These are phyloP conservation scores for Chaetomium tenue DNA, from an alignment of 495 filamentous ascomycete species.

Conservation along the genomic window DNA sequence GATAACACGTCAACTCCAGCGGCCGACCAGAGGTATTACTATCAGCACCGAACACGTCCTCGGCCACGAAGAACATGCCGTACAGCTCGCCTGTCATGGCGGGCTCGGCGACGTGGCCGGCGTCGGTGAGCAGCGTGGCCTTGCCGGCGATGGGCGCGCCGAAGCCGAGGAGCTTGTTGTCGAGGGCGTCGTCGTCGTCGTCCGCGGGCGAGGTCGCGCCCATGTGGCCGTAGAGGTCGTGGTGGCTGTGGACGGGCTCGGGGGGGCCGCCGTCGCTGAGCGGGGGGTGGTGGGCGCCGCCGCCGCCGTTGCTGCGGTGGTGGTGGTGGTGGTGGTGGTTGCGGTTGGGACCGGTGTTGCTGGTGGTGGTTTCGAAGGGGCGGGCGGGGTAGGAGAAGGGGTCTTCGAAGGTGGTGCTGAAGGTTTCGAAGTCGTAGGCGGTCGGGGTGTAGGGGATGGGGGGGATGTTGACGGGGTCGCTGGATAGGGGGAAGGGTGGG, in stretches of 20 bases:
- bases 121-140: conserved; percentile 54
- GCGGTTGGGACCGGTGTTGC: neutral
- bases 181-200: conserved; percentile 33
- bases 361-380: conserved; percentile 35
- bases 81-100: conserved; percentile 79
- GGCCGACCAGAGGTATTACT: conserved; percentile 51
- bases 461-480: conserved; percentile 50
- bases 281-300: neutral
- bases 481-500: conserved; percentile 13
- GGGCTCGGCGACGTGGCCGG: conserved; percentile 47
- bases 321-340: neutral
- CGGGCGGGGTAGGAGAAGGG: conserved; percentile 57
- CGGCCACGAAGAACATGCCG: conserved; percentile 94
- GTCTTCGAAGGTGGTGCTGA: conserved; percentile 63
- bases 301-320: conserved; percentile 39
- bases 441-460: conserved; percentile 50
- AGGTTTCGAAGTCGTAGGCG: conserved; percentile 55
- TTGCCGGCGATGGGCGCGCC: conserved; percentile 61
- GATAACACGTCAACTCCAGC: conserved; percentile 86
- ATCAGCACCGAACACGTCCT: conserved; percentile 57
- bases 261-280: no score
- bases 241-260: conserved; percentile 30
- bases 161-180: conserved; percentile 64
- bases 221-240: conserved; percentile 18
- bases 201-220: conserved; percentile 33